Percentiles rank a stretch among this genome's conserved stretches.
phyloP scores from a whole-genome alignment of 78 protist species.

The Chrysochromulina tobinii region DNA sequence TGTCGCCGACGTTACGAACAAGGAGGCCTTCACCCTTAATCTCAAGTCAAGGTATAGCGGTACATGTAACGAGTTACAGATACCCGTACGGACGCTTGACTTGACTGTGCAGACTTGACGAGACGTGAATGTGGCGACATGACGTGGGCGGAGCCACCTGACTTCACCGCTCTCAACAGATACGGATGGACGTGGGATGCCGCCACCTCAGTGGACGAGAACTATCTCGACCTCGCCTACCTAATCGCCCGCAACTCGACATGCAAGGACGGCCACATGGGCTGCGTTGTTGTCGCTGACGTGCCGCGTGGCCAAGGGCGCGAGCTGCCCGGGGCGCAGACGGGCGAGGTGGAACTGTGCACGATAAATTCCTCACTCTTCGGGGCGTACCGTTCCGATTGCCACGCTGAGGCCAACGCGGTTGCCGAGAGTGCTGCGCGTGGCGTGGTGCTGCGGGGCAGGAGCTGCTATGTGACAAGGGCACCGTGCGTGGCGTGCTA shows the following conservation, averaged over 20 bases:
- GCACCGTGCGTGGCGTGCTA: neutral
- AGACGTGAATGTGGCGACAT: too few species aligned
- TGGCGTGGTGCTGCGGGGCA: neutral
- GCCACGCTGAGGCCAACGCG: neutral
- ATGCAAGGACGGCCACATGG: neutral
- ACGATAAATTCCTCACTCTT: neutral
- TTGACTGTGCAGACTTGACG: too few species aligned
- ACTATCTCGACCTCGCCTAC: neutral
- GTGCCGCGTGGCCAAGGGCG: neutral
- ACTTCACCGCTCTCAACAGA: too few species aligned
- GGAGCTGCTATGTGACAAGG: neutral
- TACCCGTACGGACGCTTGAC: too few species aligned
- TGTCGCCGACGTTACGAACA: too few species aligned
- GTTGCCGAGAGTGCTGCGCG: neutral
- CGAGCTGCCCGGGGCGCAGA: neutral
- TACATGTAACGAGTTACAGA: too few species aligned
- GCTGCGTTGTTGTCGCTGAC: neutral
- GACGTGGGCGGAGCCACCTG: too few species aligned
- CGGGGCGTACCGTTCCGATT: neutral
- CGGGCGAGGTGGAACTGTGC: neutral
- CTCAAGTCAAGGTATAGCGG: too few species aligned
- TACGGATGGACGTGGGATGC: neutral
- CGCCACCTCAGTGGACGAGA: neutral
- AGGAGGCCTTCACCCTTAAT: too few species aligned
- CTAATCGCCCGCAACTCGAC: constrained; percentile 9